Evolutionary conservation across 1,284 basidiomycete genomes (phyloP), one percentile per base, ranked within the genome.

Genomic region (Boletus subluridellus): DNA sequence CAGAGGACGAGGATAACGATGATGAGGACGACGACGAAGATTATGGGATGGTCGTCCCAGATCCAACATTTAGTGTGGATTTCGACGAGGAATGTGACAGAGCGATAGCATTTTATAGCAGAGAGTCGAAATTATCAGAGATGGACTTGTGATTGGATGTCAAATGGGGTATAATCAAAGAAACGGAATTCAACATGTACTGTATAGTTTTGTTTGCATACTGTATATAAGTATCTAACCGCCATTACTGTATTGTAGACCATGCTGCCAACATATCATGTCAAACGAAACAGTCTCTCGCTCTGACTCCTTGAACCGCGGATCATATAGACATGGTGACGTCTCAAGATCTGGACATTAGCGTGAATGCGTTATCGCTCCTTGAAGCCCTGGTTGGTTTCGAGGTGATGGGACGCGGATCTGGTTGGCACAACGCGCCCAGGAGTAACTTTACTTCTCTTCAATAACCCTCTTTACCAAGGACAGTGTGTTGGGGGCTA

Each of bases 341-440:
- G 62, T 28, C 26, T 28, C 26, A 28, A 28, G 26, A 28, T 28
- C 26, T 28, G 4, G 26, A 28, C 26, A 28, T 28, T 28, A 5
- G 26, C 26, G 2, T 28, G 4, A 28, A 28, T 28, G 26, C 5
- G 26, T 48, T 64, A 54, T 63, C 57, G 60, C 63, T 49, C 65
- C 55, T 62, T 69, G 80, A 85, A 76, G 82, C 83, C 79, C 65
- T 59, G 17, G 78, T 56, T 69, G 83, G 83, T 86, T 85, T 81
- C 65, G 66, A 52, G 56, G 61, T 59, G 66, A 67, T 64, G 50
- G 60, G 54, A 39, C 61, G 57, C 69, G 69, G 70, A 72, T 78
- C 75, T 82, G 89, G 89, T 88, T 87, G 92, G 94, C 94, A 94
- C 92, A 86, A 89, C 76, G 65, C 81, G 89, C 89, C 92, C 92